Evolutionary conservation across 2,329 filamentous ascomycete species (phyloP), one percentile per base, ranked within the genome.

Genomic region (Colletotrichum sp.): DNA sequence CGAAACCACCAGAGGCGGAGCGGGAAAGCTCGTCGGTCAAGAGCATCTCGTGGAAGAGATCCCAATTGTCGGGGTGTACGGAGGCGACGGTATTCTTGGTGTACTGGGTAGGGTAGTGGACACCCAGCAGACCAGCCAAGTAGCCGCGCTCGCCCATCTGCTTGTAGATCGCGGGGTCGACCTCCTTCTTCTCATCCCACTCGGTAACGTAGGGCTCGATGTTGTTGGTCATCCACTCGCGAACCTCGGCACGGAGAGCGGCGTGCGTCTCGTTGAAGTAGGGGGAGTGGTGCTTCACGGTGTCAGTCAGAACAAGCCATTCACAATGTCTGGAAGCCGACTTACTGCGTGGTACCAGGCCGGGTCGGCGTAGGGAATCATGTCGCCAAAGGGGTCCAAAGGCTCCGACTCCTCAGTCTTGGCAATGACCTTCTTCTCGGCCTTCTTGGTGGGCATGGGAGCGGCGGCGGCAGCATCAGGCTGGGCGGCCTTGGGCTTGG

Each of bases 1-100:
- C 96, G 78, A 99, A 94, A 74, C 97, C 97, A 81, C 97, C 97
- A 64, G 95, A 98, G 72, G 94, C 97, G 67, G 93, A 89, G 71
- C 97, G 95, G 52, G 95, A 98, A 60, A 99, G 88, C 90, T 99
- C 97, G 80, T 99, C 97, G 2, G 96, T 99, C 75, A 99, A 84
- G 60, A 99, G 90, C 92, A 99, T 91, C 90, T 99, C 97, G 87
- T 99, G 97, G 93, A 99, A 99, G 60, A 98, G 92, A 87, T 99
- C 97, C 96, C 96, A 99, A 84, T 97, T 93, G 87, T 98, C 95
- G 1, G 95, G 89, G 1, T 94, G 86, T 14, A 99, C 97, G 65
- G 92, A 94, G 86, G 94, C 92, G 80, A 98, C 91, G 7, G 90
- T 88, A 82, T 93, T 91, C 57, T 93, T 88, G 26, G 92, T 93